Base-by-base conservation (phyloP, 2,329 filamentous ascomycete species). In the Beauveria asiatica region DNA sequence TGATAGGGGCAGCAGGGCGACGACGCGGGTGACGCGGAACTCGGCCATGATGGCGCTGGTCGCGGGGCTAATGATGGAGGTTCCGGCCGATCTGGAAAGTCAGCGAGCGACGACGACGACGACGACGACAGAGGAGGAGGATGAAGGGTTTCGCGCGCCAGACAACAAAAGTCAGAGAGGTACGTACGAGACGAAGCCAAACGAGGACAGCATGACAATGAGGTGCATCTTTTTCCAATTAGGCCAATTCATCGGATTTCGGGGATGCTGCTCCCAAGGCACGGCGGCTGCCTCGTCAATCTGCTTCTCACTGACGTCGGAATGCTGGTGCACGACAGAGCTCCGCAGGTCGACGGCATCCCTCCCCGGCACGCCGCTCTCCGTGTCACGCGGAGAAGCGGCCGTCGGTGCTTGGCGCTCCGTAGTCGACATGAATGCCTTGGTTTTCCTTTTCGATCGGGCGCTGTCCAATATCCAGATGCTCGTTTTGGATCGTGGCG, bases 1-100 rank as follows among this genome's bases (percentile, higher is more conserved):
- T 0, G 84, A 80, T 0, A 88, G 69, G 0, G 81, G 80, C 0
- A 87, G 70, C n/a, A 88, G 73, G 0, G 84, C 80, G 8, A 78
- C 75, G 1, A 82, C 85, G 53, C 76, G 75, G 16, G 76, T 77
- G 13, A 86, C 75, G 49, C 75, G 64, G 67, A 88, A 88, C 7
- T 81, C 74, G 0, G 67, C 45, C 71, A 78, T 78, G 6, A 87
- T 67, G 3, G 80, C 71, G 2, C 64, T 51, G 23, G 75, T 67
- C 5, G 77, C 78, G 0, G 82, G 75, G 33, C 78, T 80, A 67
- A 83, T 78, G 62, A 84, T 76, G 11, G 83, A 83, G 0, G 78
- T 78, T 1, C 77, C 80, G 23, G 83, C 72, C 1, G 82, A 80
- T 10, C 81, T 2, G 59, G 19, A 16, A 17, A 23, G 23, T 58